Evolutionary conservation across 1,284 basidiomycete species (phyloP).

Genomic region (Leccinum subfulvum): DNA sequence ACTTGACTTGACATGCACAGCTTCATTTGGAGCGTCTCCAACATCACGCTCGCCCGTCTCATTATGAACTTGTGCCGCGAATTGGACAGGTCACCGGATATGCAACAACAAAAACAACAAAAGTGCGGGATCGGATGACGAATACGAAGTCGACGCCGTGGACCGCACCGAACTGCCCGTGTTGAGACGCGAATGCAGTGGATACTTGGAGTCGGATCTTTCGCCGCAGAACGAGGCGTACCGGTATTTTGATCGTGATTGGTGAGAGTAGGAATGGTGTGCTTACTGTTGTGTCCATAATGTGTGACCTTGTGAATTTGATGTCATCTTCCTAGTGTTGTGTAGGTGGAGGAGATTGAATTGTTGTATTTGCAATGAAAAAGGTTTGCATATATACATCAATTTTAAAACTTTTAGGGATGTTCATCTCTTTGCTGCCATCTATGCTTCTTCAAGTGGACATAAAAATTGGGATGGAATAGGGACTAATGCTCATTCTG

Average conservation of each 20-base stretch:
- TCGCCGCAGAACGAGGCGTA: background rate
- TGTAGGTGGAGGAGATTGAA: too few relatives aligned
- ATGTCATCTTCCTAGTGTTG: too few relatives aligned
- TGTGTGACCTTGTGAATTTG: too few relatives aligned
- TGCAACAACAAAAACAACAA: background rate
- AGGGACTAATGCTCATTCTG: too few relatives aligned
- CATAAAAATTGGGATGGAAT: too few relatives aligned
- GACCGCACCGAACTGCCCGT: slow-evolving; percentile 11
- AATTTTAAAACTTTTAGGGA: too few relatives aligned
- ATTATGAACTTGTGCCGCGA: slow-evolving; percentile 38
- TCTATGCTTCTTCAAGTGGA: too few relatives aligned
- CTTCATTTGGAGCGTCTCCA: slow-evolving; percentile 40
- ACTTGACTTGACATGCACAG: slow-evolving; percentile 21
- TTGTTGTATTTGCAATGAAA: too few relatives aligned
- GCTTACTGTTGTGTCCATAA: too few relatives aligned
- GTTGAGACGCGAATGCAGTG: background rate
- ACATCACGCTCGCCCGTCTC: slow-evolving; percentile 38
- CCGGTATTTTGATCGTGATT: background rate
- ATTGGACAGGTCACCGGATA: background rate
- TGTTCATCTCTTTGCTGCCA: too few relatives aligned
- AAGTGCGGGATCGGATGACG: background rate
- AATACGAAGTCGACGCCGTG: background rate
- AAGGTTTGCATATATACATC: too few relatives aligned
- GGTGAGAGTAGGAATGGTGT: background rate
- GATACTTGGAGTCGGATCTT: background rate